Evolutionary conservation across 805 yeast species (phyloP), one percentile per base, ranked within the genome.

Genomic region (Lipomyces starkeyi): DNA sequence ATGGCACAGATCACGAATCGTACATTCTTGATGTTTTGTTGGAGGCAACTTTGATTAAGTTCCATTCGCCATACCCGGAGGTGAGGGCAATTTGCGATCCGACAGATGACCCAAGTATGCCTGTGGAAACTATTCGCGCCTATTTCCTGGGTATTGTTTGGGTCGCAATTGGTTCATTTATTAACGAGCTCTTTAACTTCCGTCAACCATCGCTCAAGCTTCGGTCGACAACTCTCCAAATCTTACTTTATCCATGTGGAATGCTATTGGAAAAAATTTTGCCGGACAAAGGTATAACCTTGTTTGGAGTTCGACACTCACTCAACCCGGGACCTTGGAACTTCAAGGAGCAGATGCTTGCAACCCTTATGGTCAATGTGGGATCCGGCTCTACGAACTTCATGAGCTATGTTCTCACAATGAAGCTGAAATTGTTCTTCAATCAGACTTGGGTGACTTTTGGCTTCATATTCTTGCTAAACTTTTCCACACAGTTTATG

Each of bases 221-320:
- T 60, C 83, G 87, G 37, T 85, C 89, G 54, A 82, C 89, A 66
- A 80, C 87, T 66, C 85, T 90, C 0, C 88, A 85, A 82, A 93
- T 93, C 1, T 66, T 87, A 60, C 83, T 89, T 3, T 86, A 83
- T 76, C 90, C 91, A 7, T 69, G 84, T 40, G 92, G 92, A 64
- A 76, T 78, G 61, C 67, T 81, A 1, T 47, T 59, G 13, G 57
- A 59, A 4, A 27, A 34, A 11, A 47, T 35, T 59, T n/a, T 59
- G n/a, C 62, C 62, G 2, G 61, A 59, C 17, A 29, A 34, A 25
- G 62, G 61, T 9, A 43, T 64, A 6, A 56, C 57, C 73, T 54
- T 66, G 34, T 43, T 62, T 40, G 81, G 85, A 59, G 76, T 71
- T 20, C 77, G 80, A 74, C 73, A 75, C 62, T 80, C 80, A 11